A percentile compares a stretch with the other conserved stretches of the same genome.
These are phyloP conservation scores for Trypanosoma melophagium DNA, from an alignment of 208 protist species.

Conservation along the genomic window DNA sequence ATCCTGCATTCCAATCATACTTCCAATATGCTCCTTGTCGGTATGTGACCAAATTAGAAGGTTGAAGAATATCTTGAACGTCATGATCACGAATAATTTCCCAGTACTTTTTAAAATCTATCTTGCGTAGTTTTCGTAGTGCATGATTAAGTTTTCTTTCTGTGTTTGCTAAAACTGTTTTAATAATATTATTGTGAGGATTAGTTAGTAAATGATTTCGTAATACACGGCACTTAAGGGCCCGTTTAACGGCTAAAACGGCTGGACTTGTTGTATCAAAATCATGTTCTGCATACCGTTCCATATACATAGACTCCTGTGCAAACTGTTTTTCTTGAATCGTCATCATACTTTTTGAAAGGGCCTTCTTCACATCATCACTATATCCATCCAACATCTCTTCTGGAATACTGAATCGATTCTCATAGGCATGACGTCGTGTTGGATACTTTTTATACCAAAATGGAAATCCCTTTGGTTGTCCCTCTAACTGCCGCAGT, in stretches of 20 bases:
- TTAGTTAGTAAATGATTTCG: slow-evolving; percentile 91
- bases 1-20: slow-evolving; percentile 88
- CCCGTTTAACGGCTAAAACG: slow-evolving; percentile 80
- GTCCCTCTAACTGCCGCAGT: slow-evolving; percentile 69
- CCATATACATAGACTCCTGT: slow-evolving; percentile 90
- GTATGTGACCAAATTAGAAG: slow-evolving; percentile 83
- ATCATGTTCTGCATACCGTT: slow-evolving; percentile 90
- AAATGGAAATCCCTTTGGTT: slow-evolving; percentile 89
- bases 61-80: slow-evolving; percentile 88
- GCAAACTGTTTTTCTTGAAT: slow-evolving; percentile 87
- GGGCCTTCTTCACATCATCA: slow-evolving; percentile 72
- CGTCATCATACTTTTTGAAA: slow-evolving; percentile 83
- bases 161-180: slow-evolving; percentile 74
- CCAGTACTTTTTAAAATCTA: slow-evolving; percentile 90
- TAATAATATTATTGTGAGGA: slow-evolving; percentile 91
- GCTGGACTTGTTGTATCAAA: slow-evolving; percentile 88
- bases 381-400: slow-evolving; percentile 92
- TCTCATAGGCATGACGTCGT: slow-evolving; percentile 87
- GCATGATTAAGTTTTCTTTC: slow-evolving; percentile 79
- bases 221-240: slow-evolving; percentile 80
- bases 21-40: slow-evolving; percentile 86
- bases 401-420: slow-evolving; percentile 83
- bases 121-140: slow-evolving; percentile 83
- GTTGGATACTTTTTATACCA: slow-evolving; percentile 94
- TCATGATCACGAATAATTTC: slow-evolving; percentile 92